Evolutionary conservation across 768 basidiomycete genomes (phyloP), one percentile per base, ranked within the genome.

Genomic region (Chiua virens): DNA sequence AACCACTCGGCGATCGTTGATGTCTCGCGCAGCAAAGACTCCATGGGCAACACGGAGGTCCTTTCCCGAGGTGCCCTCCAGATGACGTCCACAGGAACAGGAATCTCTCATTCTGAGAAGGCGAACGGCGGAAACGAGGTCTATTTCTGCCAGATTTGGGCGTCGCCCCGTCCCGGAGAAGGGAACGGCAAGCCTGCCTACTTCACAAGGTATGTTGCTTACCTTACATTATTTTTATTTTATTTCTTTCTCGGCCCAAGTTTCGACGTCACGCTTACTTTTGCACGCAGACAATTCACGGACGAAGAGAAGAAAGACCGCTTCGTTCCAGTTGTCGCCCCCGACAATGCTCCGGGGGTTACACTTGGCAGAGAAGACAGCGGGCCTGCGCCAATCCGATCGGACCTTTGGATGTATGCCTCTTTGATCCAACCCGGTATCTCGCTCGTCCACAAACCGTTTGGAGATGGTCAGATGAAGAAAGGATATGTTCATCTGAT

Each of bases 11-110:
- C 32, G 20, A 30, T 25, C 22, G 6, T 32, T 42, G 15, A 49
- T 8, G 23, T 42, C 34, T 34, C 30, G 23, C 7, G 23, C 52
- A 92, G 93, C 73, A 80, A 87, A 69, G 96, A 98, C 71, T 90
- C 86, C 6, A 90, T 97, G 87, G 86, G 87, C 35, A 96, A 96
- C 72, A 79, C 80, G 47, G 96, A 98, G 67, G 77, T 94, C 51
- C 81, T 98, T 64, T 85, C 85, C 65, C 83, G 92, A 15, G 96
- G 96, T 1, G 88, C 92, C 59, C 59, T 98, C 28, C 95, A 98
- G 68, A 82, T 97, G 73, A 94, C 94, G 3, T 92, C 88, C 2
- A 85, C 95, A 0, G 95, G 95, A 10, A 94, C 87, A 0, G 96
- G 96, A 4, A 96, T 98, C 61, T 77, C 83, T 0, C 95, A 98